Evolutionary conservation across 371 early-diverging fungal genomes (phyloP).

Genomic region (Lichtheimia ramosa): DNA sequence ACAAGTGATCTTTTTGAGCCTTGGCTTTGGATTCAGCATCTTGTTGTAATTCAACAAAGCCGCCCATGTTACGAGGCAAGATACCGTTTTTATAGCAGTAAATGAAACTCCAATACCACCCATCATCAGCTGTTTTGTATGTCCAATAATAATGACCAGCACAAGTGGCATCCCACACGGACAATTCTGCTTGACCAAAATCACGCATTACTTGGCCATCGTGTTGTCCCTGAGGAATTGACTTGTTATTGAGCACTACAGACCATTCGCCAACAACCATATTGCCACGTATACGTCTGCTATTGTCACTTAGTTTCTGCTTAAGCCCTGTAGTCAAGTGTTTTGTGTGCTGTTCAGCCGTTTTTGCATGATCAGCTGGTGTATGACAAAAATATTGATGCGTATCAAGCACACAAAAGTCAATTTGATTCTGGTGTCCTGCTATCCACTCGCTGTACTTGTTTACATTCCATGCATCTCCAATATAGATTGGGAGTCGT

Average conservation of each 20-base stretch:
- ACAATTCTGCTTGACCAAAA: conserved; percentile 18
- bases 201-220: conserved; percentile 20
- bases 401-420: conserved; percentile 28
- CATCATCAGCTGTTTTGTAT: conserved; percentile 31
- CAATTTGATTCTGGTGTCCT: conserved; percentile 2
- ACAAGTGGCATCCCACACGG: conserved; percentile 17
- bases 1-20: neutral
- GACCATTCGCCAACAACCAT: conserved; percentile 34
- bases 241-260: conserved; percentile 22
- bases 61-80: conserved; percentile 6
- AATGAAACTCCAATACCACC: conserved; percentile 29
- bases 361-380: conserved; percentile 19
- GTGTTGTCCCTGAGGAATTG: conserved; percentile 17
- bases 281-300: conserved; percentile 17
- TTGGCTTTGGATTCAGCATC: neutral
- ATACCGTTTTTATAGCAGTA: conserved; percentile 24
- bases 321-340: conserved; percentile 11
- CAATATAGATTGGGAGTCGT: conserved; percentile 24
- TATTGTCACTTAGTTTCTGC: conserved; percentile 1
- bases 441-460: conserved; percentile 23
- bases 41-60: neutral
- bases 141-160: conserved; percentile 35
- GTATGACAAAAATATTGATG: conserved; percentile 35
- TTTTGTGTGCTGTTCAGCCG: conserved; percentile 21
- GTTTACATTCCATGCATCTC: conserved; percentile 25